phyloP scores from a whole-genome alignment of 495 filamentous ascomycete species.

The Astrothelium subdiscretum region DNA sequence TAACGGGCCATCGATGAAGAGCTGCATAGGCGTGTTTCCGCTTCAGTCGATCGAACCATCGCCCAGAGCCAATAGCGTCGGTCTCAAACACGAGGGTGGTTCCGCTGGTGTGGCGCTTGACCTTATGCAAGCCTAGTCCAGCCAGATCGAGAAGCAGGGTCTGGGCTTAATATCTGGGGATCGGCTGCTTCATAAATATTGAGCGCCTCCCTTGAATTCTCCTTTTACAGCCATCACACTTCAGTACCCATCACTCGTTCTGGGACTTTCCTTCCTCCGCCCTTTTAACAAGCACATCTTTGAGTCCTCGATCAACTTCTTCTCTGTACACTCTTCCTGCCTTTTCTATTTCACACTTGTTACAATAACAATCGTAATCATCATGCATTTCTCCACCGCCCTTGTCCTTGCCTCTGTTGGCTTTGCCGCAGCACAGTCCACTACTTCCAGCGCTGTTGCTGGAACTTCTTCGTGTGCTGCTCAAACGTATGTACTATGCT shows the following conservation, averaged over 20 bases:
- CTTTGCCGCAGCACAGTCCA: constrained; percentile 21
- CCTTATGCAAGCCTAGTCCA: background rate
- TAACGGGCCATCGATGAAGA: background rate
- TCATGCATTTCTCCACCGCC: constrained; percentile 19
- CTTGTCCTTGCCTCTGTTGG: constrained; percentile 13
- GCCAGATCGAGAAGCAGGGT: background rate
- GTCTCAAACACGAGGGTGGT: background rate
- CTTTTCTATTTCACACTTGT: background rate
- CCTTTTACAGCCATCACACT: background rate
- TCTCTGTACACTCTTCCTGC: background rate
- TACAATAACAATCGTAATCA: constrained; percentile 4
- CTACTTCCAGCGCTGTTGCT: constrained; percentile 9
- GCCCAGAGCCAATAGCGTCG: background rate
- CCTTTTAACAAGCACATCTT: too few species aligned
- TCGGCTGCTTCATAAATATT: constrained; percentile 1
- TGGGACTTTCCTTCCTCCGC: background rate
- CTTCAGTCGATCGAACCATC: too few species aligned
- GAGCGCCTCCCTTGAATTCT: background rate
- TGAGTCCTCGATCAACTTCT: background rate
- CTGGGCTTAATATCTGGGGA: background rate
- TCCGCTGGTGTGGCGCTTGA: background rate
- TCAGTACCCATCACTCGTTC: background rate
- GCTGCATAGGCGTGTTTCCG: too few species aligned
- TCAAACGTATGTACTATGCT: background rate
- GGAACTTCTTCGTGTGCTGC: background rate